Base-by-base conservation (phyloP, 2,329 filamentous ascomycete species). In the Colletotrichum sp. region DNA sequence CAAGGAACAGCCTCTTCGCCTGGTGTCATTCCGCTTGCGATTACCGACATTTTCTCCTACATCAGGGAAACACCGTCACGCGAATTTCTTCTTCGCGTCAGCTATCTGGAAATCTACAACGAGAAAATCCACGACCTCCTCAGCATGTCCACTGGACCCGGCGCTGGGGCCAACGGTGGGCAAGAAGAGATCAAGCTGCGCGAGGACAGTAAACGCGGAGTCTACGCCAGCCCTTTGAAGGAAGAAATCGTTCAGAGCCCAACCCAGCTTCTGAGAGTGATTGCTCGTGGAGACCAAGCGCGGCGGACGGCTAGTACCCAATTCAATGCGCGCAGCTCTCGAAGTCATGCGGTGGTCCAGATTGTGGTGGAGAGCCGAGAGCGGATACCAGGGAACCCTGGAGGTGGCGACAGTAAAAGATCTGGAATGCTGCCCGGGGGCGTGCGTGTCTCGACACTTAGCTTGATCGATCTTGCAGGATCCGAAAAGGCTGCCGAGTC, bases 211-310 rank as follows among this genome's bases (percentile, higher is more conserved):
- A 99, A 98, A 86, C 91, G 97, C 77, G 97, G 97, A 36, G 96
- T 99, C 18, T 99, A 99, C 87, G 97, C 97, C 26, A 98, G 94
- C 21, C 97, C 97, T 2, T 86, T 99, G 76, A 99, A 98, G 84
- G 97, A 99, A 85, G 97, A 99, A 83, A 99, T 99, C 80, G 97
- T 99, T 34, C 97, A 99, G 85, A 98, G 96, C 80, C 97, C 97
- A 3, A 99, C 97, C 0, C 97, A 99, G 83, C 90, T 99, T 32
- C 88, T 99, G 58, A 92, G 97, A 79, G 97, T 99, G 30, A 99
- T 99, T 83, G 96, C 97, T 48, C 92, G 96, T 72, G 97, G 97
- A 81, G 97, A 99, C 83, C 93, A 98, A 82, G 95, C 96, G 28
- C 92, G 97, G 81, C 91, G 96, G 80, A 98, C 96, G 2, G 95